These are phyloP conservation scores for Athelia psychrophila DNA, from an alignment of 1,284 basidiomycete species.

Conservation along the genomic window DNA sequence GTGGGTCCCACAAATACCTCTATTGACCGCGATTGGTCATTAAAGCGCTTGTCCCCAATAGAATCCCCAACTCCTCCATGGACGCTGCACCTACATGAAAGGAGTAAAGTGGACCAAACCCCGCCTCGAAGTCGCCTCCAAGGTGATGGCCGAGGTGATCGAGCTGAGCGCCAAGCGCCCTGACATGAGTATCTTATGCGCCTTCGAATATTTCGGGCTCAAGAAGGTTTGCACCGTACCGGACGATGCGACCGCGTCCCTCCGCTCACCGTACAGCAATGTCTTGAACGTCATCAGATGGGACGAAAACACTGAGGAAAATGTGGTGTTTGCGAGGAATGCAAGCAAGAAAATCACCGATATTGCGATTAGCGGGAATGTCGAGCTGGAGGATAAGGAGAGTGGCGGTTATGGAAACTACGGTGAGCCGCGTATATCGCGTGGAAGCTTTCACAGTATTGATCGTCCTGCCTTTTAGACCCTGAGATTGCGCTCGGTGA, in stretches of 20 bases:
- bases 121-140: slow-evolving; percentile 4
- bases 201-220: slow-evolving; percentile 43
- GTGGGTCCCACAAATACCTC: slow-evolving; percentile 14
- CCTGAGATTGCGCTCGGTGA: slow-evolving; percentile 6
- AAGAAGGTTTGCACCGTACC: slow-evolving; percentile 36
- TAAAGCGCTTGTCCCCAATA: slow-evolving; percentile 5
- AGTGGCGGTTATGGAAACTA: slow-evolving; percentile 25
- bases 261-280: slow-evolving; percentile 28
- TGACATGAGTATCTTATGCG: slow-evolving; percentile 11
- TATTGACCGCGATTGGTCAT: not conserved
- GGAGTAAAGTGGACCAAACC: slow-evolving; percentile 8
- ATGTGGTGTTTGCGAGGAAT: slow-evolving; percentile 20
- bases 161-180: slow-evolving; percentile 6
- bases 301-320: slow-evolving; percentile 30
- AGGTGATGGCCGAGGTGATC: slow-evolving; percentile 10
- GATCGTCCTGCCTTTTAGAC: not conserved
- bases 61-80: slow-evolving; percentile 14
- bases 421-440: slow-evolving; percentile 12
- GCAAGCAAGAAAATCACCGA: slow-evolving; percentile 16
- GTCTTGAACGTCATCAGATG: slow-evolving; percentile 32
- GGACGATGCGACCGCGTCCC: slow-evolving; percentile 36
- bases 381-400: slow-evolving; percentile 3
- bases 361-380: slow-evolving; percentile 10
- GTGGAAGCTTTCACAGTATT: not conserved
- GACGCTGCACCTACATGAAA: slow-evolving; percentile 19